Evolutionary conservation across 73 alveolate species (phyloP).

Genomic region (Paramecium primaurelia): DNA sequence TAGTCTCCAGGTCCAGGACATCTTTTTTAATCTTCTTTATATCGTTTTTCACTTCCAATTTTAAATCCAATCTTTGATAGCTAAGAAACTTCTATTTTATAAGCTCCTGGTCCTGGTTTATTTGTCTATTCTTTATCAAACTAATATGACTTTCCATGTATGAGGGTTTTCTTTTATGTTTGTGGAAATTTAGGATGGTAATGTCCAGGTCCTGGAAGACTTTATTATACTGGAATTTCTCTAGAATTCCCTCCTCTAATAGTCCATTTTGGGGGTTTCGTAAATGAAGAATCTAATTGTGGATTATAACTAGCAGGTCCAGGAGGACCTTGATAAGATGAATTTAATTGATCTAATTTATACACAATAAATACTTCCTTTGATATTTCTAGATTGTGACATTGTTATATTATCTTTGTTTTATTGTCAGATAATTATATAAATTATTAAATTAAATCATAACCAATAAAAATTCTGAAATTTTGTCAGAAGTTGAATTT

Average conservation of each 20-base stretch:
- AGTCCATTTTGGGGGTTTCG: background rate
- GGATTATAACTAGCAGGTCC: background rate
- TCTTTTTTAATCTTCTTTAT: background rate
- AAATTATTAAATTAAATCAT: background rate
- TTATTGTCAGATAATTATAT: background rate
- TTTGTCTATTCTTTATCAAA: background rate
- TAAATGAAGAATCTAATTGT: background rate
- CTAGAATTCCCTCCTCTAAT: background rate
- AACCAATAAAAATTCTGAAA: background rate
- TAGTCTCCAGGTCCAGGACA: constrained; percentile 39
- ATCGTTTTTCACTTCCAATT: background rate
- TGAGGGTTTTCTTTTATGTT: background rate
- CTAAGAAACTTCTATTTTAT: background rate
- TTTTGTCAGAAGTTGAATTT: background rate
- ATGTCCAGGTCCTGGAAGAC: constrained; percentile 18
- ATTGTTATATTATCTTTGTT: background rate
- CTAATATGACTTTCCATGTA: background rate
- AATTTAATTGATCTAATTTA: background rate
- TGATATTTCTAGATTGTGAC: background rate
- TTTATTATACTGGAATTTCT: background rate
- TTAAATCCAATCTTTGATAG: background rate
- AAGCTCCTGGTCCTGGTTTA: background rate
- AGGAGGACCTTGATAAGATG: background rate
- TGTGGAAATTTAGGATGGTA: background rate
- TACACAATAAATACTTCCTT: background rate